These are phyloP conservation scores for Apiotrichum montevideense DNA, from an alignment of 1,284 basidiomycete species.

Conservation along the genomic window DNA sequence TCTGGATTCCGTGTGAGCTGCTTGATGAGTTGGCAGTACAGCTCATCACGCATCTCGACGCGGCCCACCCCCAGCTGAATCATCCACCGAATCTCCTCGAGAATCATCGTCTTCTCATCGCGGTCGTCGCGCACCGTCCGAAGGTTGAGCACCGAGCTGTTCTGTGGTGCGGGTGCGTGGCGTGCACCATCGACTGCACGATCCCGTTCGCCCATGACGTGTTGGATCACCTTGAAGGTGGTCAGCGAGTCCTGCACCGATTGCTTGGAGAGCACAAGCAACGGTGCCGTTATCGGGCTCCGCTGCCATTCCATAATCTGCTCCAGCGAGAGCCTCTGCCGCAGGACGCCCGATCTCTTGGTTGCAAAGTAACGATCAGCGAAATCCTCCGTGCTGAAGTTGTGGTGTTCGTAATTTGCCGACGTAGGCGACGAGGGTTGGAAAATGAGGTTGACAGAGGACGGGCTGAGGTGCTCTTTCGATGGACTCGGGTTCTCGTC, in stretches of 20 bases:
- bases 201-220: conserved; percentile 85
- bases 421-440: conserved; percentile 16
- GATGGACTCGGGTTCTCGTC: conserved; percentile 1
- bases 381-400: conserved; percentile 72
- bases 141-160: conserved; percentile 6
- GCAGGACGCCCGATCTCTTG: conserved; percentile 69
- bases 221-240: conserved; percentile 80
- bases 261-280: conserved; percentile 61
- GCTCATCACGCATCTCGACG: conserved; percentile 80
- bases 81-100: conserved; percentile 82
- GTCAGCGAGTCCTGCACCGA: conserved; percentile 67
- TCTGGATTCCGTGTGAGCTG: conserved; percentile 76
- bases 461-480: not conserved
- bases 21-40: conserved; percentile 86
- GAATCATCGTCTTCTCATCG: conserved; percentile 46
- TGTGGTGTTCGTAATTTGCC: conserved; percentile 12
- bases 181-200: conserved; percentile 44
- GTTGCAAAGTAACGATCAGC: conserved; percentile 82
- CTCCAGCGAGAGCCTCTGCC: conserved; percentile 64
- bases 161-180: not conserved
- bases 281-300: conserved; percentile 62
- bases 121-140: conserved; percentile 5
- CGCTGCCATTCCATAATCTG: conserved; percentile 88
- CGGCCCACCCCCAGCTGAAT: conserved; percentile 67
- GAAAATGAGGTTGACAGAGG: conserved; percentile 15